These are phyloP conservation scores for Lipomyces orientalis DNA, from an alignment of 805 yeast genomes.

Conservation along the genomic window DNA sequence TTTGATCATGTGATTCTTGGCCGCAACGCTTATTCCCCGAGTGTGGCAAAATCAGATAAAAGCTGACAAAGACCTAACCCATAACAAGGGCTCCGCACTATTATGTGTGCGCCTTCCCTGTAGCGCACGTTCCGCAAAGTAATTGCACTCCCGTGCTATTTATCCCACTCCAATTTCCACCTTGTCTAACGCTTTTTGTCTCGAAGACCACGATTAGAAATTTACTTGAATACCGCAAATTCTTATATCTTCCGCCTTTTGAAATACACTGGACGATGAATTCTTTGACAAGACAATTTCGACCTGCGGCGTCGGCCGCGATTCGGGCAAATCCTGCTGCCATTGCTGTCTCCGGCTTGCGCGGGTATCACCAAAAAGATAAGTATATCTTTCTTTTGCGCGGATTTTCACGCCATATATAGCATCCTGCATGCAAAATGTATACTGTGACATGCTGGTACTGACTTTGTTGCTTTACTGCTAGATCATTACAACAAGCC, in stretches of 20 bases:
- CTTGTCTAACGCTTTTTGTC: not conserved
- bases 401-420: not conserved
- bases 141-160: not conserved
- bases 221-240: not conserved
- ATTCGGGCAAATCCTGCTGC: constrained; percentile 12
- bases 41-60: not conserved
- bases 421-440: not conserved
- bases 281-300: constrained; percentile 21
- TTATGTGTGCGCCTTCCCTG: no score
- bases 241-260: not conserved
- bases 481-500: constrained; percentile 97
- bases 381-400: constrained; percentile 10
- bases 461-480: constrained; percentile 43
- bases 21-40: no score
- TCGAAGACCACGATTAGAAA: not conserved
- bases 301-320: constrained; percentile 18
- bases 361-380: constrained; percentile 36
- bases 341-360: constrained; percentile 14
- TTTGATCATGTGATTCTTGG: no score
- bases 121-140: not conserved
- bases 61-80: not conserved
- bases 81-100: no score
- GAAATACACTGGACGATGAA: constrained; percentile 9
- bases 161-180: not conserved
- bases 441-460: not conserved